A percentile compares a stretch with the other conserved stretches of the same genome.
Evolutionary conservation across 176 grass and related monocot species (phyloP).

Genomic region (Triticum turgidum): DNA sequence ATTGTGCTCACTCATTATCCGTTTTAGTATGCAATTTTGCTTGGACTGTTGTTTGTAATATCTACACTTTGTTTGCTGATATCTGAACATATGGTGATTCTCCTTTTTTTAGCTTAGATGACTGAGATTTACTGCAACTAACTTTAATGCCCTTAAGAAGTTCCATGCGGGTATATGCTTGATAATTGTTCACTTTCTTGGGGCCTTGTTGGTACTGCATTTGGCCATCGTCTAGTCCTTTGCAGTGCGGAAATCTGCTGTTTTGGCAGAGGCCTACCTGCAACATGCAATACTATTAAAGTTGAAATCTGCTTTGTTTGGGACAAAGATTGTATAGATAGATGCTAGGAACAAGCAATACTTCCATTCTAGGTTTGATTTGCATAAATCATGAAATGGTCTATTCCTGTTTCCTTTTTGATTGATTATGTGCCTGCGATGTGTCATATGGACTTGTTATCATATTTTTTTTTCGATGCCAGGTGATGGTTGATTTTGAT

Average conservation of each 20-base stretch:
- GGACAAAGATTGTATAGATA: background rate
- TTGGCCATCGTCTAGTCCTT: background rate
- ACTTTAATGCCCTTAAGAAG: background rate
- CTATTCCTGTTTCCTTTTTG: constrained; percentile 7
- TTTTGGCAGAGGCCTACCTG: background rate
- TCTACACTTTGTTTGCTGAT: background rate
- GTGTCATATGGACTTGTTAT: constrained; percentile 17
- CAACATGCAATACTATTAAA: constrained; percentile 4
- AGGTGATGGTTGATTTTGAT: constrained; percentile 93
- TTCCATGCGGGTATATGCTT: background rate
- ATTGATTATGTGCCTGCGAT: background rate
- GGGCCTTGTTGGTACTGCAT: background rate
- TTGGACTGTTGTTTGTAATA: background rate
- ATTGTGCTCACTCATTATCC: background rate
- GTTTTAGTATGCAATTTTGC: background rate
- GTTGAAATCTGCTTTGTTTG: constrained; percentile 1
- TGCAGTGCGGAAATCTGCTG: background rate
- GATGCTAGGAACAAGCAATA: background rate
- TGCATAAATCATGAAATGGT: constrained; percentile 7
- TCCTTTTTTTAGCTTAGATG: background rate
- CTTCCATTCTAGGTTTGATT: constrained; percentile 22
- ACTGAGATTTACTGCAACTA: background rate
- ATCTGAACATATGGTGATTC: background rate
- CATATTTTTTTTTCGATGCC: background rate
- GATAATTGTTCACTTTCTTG: background rate